A percentile compares a stretch with the other conserved stretches of the same genome.
phyloP scores from a whole-genome alignment of 2,329 filamentous ascomycete species.

The Diaporthe sp. region DNA sequence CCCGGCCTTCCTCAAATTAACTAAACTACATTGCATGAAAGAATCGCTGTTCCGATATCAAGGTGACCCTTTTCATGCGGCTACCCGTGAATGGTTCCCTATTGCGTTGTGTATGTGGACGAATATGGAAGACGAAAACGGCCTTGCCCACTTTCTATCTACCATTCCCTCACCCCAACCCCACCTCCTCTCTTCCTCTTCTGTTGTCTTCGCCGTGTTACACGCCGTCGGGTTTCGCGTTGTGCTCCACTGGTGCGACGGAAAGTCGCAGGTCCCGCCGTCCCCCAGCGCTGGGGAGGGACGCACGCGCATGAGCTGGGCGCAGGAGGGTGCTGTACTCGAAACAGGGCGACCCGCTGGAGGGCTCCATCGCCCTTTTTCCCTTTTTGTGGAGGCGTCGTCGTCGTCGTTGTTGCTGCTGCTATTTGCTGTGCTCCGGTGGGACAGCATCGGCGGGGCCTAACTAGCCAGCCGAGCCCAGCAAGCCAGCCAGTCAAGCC shows the following conservation, averaged over 20 bases:
- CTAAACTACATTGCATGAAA: not conserved
- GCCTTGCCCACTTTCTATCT: not conserved
- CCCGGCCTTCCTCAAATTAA: not conserved
- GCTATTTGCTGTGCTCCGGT: slow-evolving; percentile 10
- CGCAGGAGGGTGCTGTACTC: slow-evolving; percentile 31
- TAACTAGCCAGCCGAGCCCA: not conserved
- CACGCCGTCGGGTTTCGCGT: slow-evolving; percentile 33
- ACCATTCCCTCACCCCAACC: too few species aligned
- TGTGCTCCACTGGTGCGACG: slow-evolving; percentile 28
- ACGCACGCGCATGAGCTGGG: slow-evolving; percentile 18
- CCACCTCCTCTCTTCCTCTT: not conserved
- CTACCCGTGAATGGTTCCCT: not conserved
- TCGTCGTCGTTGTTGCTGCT: not conserved
- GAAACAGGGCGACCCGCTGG: slow-evolving; percentile 29
- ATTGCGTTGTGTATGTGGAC: too few species aligned
- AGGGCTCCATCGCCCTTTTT: slow-evolving; percentile 11
- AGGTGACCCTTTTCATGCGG: not conserved
- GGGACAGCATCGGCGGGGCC: slow-evolving; percentile 5
- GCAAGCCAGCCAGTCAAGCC: not conserved
- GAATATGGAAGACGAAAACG: not conserved
- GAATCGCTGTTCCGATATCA: not conserved
- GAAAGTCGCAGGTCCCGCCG: slow-evolving; percentile 17
- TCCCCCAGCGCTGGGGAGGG: slow-evolving; percentile 1
- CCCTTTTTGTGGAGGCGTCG: too few species aligned
- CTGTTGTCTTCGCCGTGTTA: slow-evolving; percentile 14